Base-by-base conservation (phyloP, 768 basidiomycete genomes). In the Kwoniella dejecticola region DNA sequence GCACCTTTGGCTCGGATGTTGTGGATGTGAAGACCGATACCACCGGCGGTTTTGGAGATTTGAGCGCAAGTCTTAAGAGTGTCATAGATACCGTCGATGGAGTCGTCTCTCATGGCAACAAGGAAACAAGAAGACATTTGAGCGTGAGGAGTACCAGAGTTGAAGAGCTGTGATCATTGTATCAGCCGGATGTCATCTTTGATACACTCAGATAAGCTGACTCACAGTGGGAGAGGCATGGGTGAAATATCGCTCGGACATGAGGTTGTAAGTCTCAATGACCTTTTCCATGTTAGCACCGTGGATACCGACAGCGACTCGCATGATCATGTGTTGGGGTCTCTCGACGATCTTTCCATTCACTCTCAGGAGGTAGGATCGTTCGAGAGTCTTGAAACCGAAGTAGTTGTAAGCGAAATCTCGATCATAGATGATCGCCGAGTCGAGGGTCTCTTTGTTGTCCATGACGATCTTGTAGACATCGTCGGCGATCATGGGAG, bases 261-360 rank as follows among this genome's bases (percentile, higher is more conserved):
- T 97, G 66, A 96, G 84, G 70, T 92, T 89, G 79, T 81, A 82
- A 13, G 95, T 96, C 82, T 96, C 87, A 64, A 97, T 82, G 47
- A 87, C 91, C 31, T 87, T 88, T 21, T 95, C 91, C 57, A 97
- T 85, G 78, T 98, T 89, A 8, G 80, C 75, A 4, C 93, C 94
- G 77, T 98, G 95, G 57, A 99, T 93, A 40, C 95, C 95, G 46
- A 98, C 92, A 46, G 96, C 91, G 58, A 99, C 96, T 79, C 96
- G 93, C 96, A 99, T 98, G 79, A 98, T 88, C 86, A 98, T 90
- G 79, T 98, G 96, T 72, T 98, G 96, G 29, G 96, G 96, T 36
- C 96, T 88, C 79, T 99, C 96, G 41, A 93, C 94, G 47, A 95
- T 91, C 61, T 90, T 89, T 41, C 92, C 91, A 76, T 95, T 86